Evolutionary conservation across 306 rosid genomes (phyloP).

Genomic region (Inga oerstediana): DNA sequence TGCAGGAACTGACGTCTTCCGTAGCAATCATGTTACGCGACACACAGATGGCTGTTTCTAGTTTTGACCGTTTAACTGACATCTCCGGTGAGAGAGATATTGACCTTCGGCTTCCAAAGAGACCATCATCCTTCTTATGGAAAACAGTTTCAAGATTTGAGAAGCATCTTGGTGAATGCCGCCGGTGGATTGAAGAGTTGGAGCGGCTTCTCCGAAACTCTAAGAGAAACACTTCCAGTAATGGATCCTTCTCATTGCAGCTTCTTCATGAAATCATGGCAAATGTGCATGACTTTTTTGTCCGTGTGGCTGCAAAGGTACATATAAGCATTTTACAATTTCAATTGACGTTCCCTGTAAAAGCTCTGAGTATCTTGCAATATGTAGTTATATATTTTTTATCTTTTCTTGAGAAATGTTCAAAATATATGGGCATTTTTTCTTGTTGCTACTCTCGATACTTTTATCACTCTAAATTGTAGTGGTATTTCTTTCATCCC

Average conservation of each 20-base stretch:
- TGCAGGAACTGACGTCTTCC: conserved; percentile 66
- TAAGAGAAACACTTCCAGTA: conserved; percentile 57
- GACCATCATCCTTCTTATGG: conserved; percentile 84
- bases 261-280: conserved; percentile 92
- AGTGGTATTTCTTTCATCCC: not conserved
- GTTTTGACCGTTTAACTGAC: conserved; percentile 45
- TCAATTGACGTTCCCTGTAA: conserved; percentile 8
- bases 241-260: conserved; percentile 62
- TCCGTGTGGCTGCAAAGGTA: conserved; percentile 95
- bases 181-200: conserved; percentile 87
- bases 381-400: not conserved
- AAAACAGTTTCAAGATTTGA: conserved; percentile 87
- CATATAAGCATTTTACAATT: conserved; percentile 15
- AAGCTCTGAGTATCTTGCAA: conserved; percentile 7
- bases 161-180: conserved; percentile 72
- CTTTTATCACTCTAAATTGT: not conserved
- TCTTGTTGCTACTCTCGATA: not conserved
- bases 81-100: no score
- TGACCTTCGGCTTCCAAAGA: conserved; percentile 72
- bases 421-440: not conserved
- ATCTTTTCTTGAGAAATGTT: not conserved
- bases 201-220: conserved; percentile 68
- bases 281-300: conserved; percentile 86
- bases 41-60: conserved; percentile 84
- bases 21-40: conserved; percentile 75